Conservation (phyloP, 1,139 yeast species). For the Debaryomyces coudertii region DNA sequence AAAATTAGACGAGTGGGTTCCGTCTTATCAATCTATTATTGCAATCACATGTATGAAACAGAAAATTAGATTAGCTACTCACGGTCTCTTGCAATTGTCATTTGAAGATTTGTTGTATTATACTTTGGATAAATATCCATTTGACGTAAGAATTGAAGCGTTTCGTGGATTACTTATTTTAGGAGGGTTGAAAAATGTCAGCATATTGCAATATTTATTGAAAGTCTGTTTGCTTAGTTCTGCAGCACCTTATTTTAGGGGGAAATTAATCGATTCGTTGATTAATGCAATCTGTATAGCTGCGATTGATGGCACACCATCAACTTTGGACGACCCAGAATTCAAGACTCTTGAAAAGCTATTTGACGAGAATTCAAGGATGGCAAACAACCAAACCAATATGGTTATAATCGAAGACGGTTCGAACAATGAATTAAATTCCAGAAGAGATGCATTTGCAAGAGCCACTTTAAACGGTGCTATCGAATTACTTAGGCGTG, state of each 20-base stretch:
- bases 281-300: slow-evolving; percentile 61
- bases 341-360: slow-evolving; percentile 43
- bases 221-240: slow-evolving; percentile 59
- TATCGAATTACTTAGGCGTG: slow-evolving; percentile 65
- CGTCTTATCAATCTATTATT: slow-evolving; percentile 66
- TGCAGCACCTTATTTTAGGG: slow-evolving; percentile 51
- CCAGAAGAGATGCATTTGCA: slow-evolving; percentile 49
- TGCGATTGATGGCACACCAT: slow-evolving; percentile 66
- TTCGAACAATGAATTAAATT: slow-evolving; percentile 42
- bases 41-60: slow-evolving; percentile 60
- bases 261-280: slow-evolving; percentile 52
- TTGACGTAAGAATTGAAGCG: slow-evolving; percentile 67
- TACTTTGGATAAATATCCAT: slow-evolving; percentile 52
- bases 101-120: slow-evolving; percentile 54
- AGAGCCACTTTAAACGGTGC: slow-evolving; percentile 62
- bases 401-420: slow-evolving; percentile 58
- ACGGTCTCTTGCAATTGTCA: slow-evolving; percentile 56
- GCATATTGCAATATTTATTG: slow-evolving; percentile 64
- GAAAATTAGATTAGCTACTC: slow-evolving; percentile 61
- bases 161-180: slow-evolving; percentile 68
- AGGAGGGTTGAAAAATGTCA: slow-evolving; percentile 74
- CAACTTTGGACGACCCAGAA: slow-evolving; percentile 61
- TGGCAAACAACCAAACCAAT: slow-evolving; percentile 25
- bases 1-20: slow-evolving; percentile 85
- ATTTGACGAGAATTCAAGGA: slow-evolving; percentile 20